Conservation (phyloP, 2,329 filamentous ascomycete species). For the Endoconidiophora laricicola region DNA sequence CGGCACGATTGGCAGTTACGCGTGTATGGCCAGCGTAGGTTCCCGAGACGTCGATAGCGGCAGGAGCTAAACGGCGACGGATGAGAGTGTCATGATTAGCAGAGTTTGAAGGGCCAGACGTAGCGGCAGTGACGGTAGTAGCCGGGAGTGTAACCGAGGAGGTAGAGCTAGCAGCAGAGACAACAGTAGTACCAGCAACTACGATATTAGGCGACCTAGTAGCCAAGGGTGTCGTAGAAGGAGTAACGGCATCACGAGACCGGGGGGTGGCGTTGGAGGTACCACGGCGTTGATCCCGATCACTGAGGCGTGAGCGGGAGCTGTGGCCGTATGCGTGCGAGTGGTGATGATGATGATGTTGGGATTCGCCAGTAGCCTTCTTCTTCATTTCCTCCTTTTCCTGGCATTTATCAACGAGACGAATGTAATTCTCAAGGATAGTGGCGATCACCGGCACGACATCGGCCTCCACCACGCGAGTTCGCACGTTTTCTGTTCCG, state of each 20-base stretch:
- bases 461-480: slow-evolving; percentile 90
- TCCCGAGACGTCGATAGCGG: slow-evolving; percentile 30
- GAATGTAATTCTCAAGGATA: slow-evolving; percentile 95
- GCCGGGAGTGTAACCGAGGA: neutral
- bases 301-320: slow-evolving; percentile 26
- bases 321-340: slow-evolving; percentile 14
- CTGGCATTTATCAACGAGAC: slow-evolving; percentile 80
- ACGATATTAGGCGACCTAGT: neutral
- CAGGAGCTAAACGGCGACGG: neutral
- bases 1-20: neutral
- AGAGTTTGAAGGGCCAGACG: neutral
- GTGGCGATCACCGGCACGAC: slow-evolving; percentile 99
- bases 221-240: neutral
- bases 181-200: neutral
- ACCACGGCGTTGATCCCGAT: neutral
- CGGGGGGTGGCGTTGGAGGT: neutral
- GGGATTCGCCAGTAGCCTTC: slow-evolving; percentile 31
- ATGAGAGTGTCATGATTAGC: neutral
- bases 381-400: slow-evolving; percentile 42
- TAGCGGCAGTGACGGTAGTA: neutral
- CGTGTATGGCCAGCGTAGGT: slow-evolving; percentile 22
- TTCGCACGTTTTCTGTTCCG: slow-evolving; percentile 85
- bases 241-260: neutral
- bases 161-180: neutral
- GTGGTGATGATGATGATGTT: slow-evolving; percentile 17